Percentiles rank a stretch among this genome's conserved stretches.
phyloP scores from a whole-genome alignment of 345 rosid species.

The Hibiscus trionum region DNA sequence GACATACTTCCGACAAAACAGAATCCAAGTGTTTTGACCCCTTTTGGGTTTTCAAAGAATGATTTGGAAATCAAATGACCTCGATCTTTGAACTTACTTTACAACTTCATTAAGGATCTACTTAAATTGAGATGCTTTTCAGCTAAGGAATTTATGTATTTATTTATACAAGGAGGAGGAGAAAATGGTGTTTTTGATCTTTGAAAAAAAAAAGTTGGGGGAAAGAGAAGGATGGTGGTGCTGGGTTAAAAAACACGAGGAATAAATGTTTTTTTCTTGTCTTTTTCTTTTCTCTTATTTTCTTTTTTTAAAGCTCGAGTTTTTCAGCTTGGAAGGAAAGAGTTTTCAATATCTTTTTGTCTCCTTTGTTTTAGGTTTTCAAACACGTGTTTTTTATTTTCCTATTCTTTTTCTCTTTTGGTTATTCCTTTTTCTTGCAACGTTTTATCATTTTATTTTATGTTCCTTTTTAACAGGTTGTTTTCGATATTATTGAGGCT shows the following conservation, averaged over 20 bases:
- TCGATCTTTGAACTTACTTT: constrained; percentile 6
- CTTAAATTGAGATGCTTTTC: not conserved
- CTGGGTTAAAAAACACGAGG: constrained; percentile 39
- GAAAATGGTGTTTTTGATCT: not conserved
- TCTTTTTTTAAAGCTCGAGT: not conserved
- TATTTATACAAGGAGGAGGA: not conserved
- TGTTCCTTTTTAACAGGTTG: too few species aligned
- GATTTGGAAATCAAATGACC: too few species aligned
- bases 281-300: not conserved
- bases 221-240: not conserved
- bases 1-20: constrained; percentile 32
- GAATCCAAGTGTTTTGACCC: not conserved
- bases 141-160: not conserved
- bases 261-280: constrained; percentile 24
- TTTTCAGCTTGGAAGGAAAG: too few species aligned
- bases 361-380: not conserved
- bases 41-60: not conserved
- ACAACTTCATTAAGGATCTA: not conserved
- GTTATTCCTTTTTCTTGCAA: too few species aligned
- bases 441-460: too few species aligned
- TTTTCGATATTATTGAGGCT: too few species aligned
- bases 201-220: not conserved
- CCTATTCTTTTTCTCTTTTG: too few species aligned
- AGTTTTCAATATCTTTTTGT: too few species aligned
- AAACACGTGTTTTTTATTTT: too few species aligned